Base-by-base conservation (phyloP, 352 stramenopile species). In the Globisporangium radiosum region DNA sequence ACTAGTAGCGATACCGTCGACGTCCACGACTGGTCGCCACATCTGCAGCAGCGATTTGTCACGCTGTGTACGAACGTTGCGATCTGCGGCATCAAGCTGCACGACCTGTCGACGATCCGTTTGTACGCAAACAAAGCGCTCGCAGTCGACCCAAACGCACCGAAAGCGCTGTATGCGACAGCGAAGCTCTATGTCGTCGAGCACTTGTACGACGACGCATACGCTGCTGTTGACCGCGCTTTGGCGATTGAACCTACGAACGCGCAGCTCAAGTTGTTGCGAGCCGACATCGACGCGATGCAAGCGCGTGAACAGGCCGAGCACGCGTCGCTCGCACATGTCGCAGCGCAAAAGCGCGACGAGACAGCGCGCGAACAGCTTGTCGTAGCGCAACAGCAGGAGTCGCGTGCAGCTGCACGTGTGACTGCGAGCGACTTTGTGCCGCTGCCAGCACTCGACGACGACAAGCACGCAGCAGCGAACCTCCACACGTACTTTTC, bases 1-100 rank as follows among this genome's bases (percentile, higher is more conserved):
- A 13, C 19, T 78, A 84, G 38, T 83, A 86, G 11, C 43, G 78
- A 70, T 1, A 64, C 70, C 2, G 60, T 79, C 5, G 63, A 75
- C 33, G 54, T 65, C 3, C 14, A 44, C 0, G 61, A 86, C 17
- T 86, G 73, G 76, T 63, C 85, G 19, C 74, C 86, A 43, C 7
- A 53, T 45, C 17, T 78, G 59, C 63, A 71, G 40, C 59, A 70
- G 6, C 57, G 71, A 15, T 90, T 81, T 49, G 81, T 90, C 42
- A 88, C 68, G 54, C 65, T 89, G 11, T 92, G 85, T 57, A 79
- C 68, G 62, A 94, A 94, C 60, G 60, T 91, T 6, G 82, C 85
- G 1, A 72, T 94, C 38, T 94, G 85, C 50, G 82, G 69, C 10
- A 71, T 94, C 52, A 94, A 92, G 58, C 55, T 88, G 59, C 68